Base-by-base conservation (phyloP, 176 grass and related monocot genomes). In the Carex pumila region DNA sequence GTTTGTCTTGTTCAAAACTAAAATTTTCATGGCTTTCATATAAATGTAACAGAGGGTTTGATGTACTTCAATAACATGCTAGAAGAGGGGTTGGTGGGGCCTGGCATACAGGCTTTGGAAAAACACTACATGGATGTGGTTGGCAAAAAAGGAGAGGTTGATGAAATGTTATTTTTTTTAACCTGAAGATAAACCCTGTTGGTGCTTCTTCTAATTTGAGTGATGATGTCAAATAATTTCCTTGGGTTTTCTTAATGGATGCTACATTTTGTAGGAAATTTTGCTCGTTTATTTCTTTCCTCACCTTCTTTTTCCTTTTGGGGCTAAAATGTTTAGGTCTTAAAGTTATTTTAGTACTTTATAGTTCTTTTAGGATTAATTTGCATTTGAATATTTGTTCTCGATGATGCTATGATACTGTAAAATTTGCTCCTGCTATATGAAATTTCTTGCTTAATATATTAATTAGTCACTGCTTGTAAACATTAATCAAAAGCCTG, bases 31-130 rank as follows among this genome's bases (percentile, higher is more conserved):
- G 61, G 21, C 32, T 54, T 68, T 45, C 37, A 45, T 54, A 31
- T 66, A 68, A 68, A 68, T 72, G 36, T 87, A 43, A 74, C 85
- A 98, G 96, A 95, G 89, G 92, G 88, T 34, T 88, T 98, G 70
- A 88, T 81, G 45, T 90, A 91, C 87, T 92, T 95, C 79, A 87
- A 89, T 64, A 88, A 91, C 88, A 85, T 98, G 56, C 83, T 98
- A 57, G 91, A 94, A 62, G 81, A 84, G 25, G 89, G 87, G 52
- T 86, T 64, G 83, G 84, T 95, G 62, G 70, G 86, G 62, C 88
- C 88, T 78, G 90, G 90, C 90, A 84, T 93, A 57, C 74, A 55
- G 82, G 91, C 88, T 88, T 17, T 98, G 85, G 91, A 93, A 84
- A 90, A 87, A 86, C 69, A 89, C 70, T 90, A 90, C 50, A 80